These are phyloP conservation scores for Corchorus capsularis DNA, from an alignment of 345 rosid genomes.

Conservation along the genomic window DNA sequence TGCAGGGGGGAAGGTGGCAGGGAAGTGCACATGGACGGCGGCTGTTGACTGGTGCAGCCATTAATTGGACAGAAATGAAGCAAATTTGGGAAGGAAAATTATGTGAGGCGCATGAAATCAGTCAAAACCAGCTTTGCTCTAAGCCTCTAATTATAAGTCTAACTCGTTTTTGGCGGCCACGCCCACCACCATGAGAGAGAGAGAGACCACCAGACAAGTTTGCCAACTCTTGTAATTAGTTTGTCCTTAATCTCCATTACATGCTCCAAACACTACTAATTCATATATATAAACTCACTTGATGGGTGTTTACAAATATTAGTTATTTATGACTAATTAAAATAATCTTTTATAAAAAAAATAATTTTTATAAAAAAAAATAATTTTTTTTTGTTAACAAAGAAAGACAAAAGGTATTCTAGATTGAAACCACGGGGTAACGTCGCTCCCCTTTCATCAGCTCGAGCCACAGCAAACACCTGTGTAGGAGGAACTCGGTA, in stretches of 20 bases:
- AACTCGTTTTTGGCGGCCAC: conserved; percentile 11
- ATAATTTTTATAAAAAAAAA: too few species aligned
- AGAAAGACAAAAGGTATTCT: too few species aligned
- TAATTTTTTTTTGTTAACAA: too few species aligned
- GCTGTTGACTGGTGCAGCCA: not conserved
- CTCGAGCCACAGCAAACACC: too few species aligned
- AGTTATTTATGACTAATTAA: too few species aligned
- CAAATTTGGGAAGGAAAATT: not conserved
- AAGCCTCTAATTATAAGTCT: too few species aligned
- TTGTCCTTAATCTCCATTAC: not conserved
- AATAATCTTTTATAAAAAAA: too few species aligned
- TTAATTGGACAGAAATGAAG: not conserved
- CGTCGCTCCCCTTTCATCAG: too few species aligned
- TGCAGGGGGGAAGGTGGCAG: not conserved
- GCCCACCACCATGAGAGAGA: not conserved
- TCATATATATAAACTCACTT: too few species aligned
- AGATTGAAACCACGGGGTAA: too few species aligned
- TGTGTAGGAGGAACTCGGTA: too few species aligned
- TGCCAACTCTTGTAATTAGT: not conserved
- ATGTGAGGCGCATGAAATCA: not conserved
- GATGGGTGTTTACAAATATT: too few species aligned
- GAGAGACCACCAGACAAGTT: not conserved
- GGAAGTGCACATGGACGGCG: conserved; percentile 11
- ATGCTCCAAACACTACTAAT: not conserved
- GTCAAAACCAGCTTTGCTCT: not conserved